Conservation (phyloP, 805 yeast genomes). For the Pichia nakasei region DNA sequence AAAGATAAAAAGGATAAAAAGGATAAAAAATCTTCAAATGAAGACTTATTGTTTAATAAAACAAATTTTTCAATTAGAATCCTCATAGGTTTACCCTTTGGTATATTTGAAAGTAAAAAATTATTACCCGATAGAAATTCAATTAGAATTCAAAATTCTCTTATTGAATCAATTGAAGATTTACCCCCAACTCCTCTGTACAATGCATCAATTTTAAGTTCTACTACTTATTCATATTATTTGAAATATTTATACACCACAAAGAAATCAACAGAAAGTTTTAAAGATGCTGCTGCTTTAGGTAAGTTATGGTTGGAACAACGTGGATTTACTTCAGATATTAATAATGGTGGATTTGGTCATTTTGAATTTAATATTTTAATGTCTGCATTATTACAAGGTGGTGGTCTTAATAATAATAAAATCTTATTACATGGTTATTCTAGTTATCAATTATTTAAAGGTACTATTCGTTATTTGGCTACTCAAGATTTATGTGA, state of each 20-base stretch:
- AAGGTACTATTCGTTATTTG: slow-evolving; percentile 73
- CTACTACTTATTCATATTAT: slow-evolving; percentile 59
- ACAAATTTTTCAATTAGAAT: slow-evolving; percentile 67
- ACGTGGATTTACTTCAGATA: slow-evolving; percentile 62
- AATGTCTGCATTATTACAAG: slow-evolving; percentile 73
- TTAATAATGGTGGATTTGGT: slow-evolving; percentile 75
- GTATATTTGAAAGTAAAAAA: slow-evolving; percentile 65
- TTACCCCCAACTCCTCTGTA: slow-evolving; percentile 79
- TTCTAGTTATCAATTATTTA: slow-evolving; percentile 88
- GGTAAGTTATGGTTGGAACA: slow-evolving; percentile 89
- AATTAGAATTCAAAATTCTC: slow-evolving; percentile 50
- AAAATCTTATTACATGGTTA: slow-evolving; percentile 77
- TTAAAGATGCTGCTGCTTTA: slow-evolving; percentile 76
- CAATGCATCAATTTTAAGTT: slow-evolving; percentile 70
- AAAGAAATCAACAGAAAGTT: slow-evolving; percentile 68
- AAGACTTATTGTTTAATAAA: slow-evolving; percentile 48
- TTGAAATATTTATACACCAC: slow-evolving; percentile 68
- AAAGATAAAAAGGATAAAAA: slow-evolving; percentile 42
- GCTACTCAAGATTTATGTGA: slow-evolving; percentile 68
- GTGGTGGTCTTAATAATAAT: slow-evolving; percentile 72
- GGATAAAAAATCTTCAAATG: too few relatives aligned
- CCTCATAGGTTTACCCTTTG: slow-evolving; percentile 63
- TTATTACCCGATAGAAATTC: slow-evolving; percentile 75
- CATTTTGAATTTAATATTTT: slow-evolving; percentile 80
- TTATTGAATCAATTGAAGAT: slow-evolving; percentile 16